Percentiles rank a stretch among this genome's conserved stretches.
phyloP scores from a whole-genome alignment of 2,329 filamentous ascomycete species.

The Didymella arachidicola region DNA sequence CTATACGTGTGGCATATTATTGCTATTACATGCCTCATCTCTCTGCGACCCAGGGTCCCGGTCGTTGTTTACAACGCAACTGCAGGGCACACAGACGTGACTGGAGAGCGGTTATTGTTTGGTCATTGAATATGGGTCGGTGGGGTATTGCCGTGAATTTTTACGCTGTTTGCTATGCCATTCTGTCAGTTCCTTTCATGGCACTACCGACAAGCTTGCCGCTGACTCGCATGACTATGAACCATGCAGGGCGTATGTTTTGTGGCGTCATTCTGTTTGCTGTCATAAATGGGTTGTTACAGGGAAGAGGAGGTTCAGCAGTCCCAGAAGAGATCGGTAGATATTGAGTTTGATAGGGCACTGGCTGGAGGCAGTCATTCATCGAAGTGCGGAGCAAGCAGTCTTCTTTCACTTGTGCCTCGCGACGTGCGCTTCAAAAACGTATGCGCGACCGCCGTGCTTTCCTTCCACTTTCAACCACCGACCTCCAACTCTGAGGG shows the following conservation, averaged over 20 bases:
- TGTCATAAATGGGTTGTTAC: not conserved
- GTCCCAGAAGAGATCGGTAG: not conserved
- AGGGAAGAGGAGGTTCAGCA: not conserved
- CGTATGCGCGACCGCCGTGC: not conserved
- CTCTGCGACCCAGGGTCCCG: not conserved
- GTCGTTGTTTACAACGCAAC: not conserved
- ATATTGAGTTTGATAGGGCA: not conserved
- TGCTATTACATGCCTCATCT: not conserved
- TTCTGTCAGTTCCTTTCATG: not conserved
- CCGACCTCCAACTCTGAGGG: not conserved
- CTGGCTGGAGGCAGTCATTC: not conserved
- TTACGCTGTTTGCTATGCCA: not conserved
- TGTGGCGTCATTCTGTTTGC: not conserved
- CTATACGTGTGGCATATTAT: not conserved
- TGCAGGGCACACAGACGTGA: not conserved
- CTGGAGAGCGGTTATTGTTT: not conserved
- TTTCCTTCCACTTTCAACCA: not conserved
- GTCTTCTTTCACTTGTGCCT: not conserved
- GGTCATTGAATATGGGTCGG: not conserved
- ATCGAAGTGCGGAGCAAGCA: not conserved
- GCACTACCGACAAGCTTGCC: not conserved
- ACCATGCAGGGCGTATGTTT: not conserved
- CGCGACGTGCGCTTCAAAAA: not conserved
- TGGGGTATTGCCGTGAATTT: not conserved
- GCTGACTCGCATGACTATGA: not conserved